Conservation (phyloP, 345 rosid genomes). For the Eucalyptus cloeziana region DNA sequence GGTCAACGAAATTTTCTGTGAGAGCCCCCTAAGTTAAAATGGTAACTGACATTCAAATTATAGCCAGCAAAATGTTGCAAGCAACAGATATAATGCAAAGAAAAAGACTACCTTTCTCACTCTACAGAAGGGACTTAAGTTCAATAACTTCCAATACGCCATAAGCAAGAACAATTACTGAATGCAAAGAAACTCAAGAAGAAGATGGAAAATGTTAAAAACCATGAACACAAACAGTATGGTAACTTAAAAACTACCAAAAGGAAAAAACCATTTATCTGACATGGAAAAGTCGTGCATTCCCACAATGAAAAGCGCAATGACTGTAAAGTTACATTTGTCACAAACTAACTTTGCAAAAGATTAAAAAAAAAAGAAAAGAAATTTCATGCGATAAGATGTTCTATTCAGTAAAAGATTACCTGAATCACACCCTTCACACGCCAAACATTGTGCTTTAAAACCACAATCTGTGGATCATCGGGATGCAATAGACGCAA, state of each 20-base stretch:
- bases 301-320: background rate
- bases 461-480: slow-evolving; percentile 88
- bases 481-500: slow-evolving; percentile 78
- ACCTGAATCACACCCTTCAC: slow-evolving; percentile 98
- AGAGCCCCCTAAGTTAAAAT: background rate
- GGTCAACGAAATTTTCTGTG: background rate
- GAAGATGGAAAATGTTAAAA: background rate
- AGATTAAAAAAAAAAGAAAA: background rate
- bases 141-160: background rate
- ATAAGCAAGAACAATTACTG: background rate
- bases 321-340: background rate
- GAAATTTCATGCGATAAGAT: background rate
- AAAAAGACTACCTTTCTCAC: background rate
- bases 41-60: background rate
- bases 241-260: background rate
- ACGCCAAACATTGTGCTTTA: slow-evolving; percentile 94
- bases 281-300: background rate
- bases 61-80: background rate
- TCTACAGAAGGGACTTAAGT: background rate
- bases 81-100: background rate
- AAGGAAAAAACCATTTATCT: background rate
- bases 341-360: background rate
- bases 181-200: background rate
- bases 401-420: background rate
- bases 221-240: background rate